Conservation (phyloP, 345 rosid species). For the Trapa bicornis region DNA sequence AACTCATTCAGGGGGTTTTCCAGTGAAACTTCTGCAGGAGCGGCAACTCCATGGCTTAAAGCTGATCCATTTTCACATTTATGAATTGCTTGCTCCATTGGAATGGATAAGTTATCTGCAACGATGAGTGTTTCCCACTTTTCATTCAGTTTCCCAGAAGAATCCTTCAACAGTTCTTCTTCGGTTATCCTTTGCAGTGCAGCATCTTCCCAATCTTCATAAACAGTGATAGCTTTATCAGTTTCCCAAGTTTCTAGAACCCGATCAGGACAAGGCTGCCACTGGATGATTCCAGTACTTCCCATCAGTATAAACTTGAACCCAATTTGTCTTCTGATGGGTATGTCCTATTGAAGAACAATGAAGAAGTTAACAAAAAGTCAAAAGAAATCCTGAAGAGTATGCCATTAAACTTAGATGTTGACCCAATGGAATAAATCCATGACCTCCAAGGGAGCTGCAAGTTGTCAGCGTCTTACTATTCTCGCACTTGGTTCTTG, state of each 20-base stretch:
- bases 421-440: too few species aligned
- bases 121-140: slow-evolving; percentile 14
- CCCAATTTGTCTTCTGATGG: slow-evolving; percentile 39
- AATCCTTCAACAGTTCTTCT: slow-evolving; percentile 9
- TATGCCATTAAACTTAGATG: not conserved
- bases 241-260: slow-evolving; percentile 43
- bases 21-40: slow-evolving; percentile 6
- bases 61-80: slow-evolving; percentile 3
- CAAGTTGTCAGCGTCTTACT: too few species aligned
- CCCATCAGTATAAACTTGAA: slow-evolving; percentile 64
- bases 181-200: slow-evolving; percentile 42
- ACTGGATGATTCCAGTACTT: slow-evolving; percentile 24
- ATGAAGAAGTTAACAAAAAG: slow-evolving; percentile 3
- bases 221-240: slow-evolving; percentile 29
- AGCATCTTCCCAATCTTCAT: slow-evolving; percentile 71
- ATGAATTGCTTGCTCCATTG: slow-evolving; percentile 15
- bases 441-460: too few species aligned
- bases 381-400: not conserved
- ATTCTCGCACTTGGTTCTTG: too few species aligned
- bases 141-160: slow-evolving; percentile 9
- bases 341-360: slow-evolving; percentile 38
- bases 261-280: slow-evolving; percentile 83
- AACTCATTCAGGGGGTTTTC: slow-evolving; percentile 9
- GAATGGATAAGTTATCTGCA: slow-evolving; percentile 18
- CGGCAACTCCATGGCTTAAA: not conserved